A percentile compares a stretch with the other conserved stretches of the same genome.
These are phyloP conservation scores for Podosphaera leucotricha DNA, from an alignment of 2,329 filamentous ascomycete species.

Conservation along the genomic window DNA sequence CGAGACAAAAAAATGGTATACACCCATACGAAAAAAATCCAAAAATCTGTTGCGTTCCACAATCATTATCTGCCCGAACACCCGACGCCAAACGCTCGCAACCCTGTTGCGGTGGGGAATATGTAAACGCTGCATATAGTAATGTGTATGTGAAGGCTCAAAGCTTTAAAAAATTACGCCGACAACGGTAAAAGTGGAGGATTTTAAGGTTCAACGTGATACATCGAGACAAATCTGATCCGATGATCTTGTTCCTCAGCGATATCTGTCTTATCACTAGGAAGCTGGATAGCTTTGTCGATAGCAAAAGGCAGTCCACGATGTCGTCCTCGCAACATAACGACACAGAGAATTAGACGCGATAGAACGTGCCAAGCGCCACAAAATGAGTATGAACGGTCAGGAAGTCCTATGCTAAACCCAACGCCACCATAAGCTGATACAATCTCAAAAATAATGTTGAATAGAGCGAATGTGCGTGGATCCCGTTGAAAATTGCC, in stretches of 20 bases:
- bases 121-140: too few species aligned
- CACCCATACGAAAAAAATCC: too few species aligned
- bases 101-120: too few species aligned
- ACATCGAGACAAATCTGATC: neutral
- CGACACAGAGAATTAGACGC: constrained; percentile 32
- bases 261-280: constrained; percentile 6
- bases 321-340: constrained; percentile 32
- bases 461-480: constrained; percentile 31
- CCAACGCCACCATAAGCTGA: constrained; percentile 38
- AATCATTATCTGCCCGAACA: too few species aligned
- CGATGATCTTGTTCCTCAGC: constrained; percentile 3
- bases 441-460: constrained; percentile 33
- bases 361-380: constrained; percentile 29
- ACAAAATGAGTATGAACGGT: constrained; percentile 28
- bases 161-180: too few species aligned
- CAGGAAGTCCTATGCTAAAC: constrained; percentile 30
- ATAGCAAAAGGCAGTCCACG: constrained; percentile 31
- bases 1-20: too few species aligned
- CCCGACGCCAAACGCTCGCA: too few species aligned
- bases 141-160: too few species aligned
- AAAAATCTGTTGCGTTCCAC: too few species aligned
- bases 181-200: too few species aligned
- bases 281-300: constrained; percentile 27
- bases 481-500: constrained; percentile 28
- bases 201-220: neutral